phyloP scores from a whole-genome alignment of 2,329 filamentous ascomycete species.

The Thielaviopsis ethacetica region DNA sequence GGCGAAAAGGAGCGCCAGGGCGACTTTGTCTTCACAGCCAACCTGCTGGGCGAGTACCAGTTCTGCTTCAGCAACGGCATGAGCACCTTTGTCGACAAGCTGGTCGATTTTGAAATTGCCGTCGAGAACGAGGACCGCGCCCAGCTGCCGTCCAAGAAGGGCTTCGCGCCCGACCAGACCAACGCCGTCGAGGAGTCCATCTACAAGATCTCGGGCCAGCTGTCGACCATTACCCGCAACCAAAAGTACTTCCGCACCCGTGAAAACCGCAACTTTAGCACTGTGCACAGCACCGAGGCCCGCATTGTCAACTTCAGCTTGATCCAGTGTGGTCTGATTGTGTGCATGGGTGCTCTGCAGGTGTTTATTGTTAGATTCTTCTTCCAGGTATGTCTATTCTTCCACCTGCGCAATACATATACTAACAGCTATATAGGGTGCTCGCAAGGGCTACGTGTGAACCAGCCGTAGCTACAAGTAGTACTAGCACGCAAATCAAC shows the following conservation, averaged over 20 bases:
- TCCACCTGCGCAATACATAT: background rate
- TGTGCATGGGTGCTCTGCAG: slow-evolving; percentile 89
- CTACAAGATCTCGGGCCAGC: slow-evolving; percentile 80
- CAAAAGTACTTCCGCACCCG: slow-evolving; percentile 99
- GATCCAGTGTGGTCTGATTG: slow-evolving; percentile 79
- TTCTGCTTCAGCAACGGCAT: slow-evolving; percentile 99
- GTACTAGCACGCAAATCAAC: background rate
- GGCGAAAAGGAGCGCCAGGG: slow-evolving; percentile 87
- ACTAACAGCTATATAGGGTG: slow-evolving; percentile 28
- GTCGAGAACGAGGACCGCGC: slow-evolving; percentile 81
- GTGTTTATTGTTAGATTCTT: slow-evolving; percentile 98
- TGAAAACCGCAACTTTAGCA: slow-evolving; percentile 98
- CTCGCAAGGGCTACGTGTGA: slow-evolving; percentile 54
- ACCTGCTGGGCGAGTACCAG: slow-evolving; percentile 71
- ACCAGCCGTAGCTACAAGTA: slow-evolving; percentile 12
- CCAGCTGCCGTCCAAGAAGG: slow-evolving; percentile 73
- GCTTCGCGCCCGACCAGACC: slow-evolving; percentile 77
- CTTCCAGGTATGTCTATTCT: slow-evolving; percentile 56
- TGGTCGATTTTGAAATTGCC: slow-evolving; percentile 94
- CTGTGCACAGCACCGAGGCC: slow-evolving; percentile 85
- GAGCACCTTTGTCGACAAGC: slow-evolving; percentile 94
- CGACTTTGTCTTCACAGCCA: slow-evolving; percentile 94
- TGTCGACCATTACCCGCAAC: slow-evolving; percentile 89
- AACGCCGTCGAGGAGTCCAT: slow-evolving; percentile 81
- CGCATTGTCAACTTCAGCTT: slow-evolving; percentile 96